Conservation (phyloP, 225 moss, liverwort and hornwort genomes). For the Neckera pumila region DNA sequence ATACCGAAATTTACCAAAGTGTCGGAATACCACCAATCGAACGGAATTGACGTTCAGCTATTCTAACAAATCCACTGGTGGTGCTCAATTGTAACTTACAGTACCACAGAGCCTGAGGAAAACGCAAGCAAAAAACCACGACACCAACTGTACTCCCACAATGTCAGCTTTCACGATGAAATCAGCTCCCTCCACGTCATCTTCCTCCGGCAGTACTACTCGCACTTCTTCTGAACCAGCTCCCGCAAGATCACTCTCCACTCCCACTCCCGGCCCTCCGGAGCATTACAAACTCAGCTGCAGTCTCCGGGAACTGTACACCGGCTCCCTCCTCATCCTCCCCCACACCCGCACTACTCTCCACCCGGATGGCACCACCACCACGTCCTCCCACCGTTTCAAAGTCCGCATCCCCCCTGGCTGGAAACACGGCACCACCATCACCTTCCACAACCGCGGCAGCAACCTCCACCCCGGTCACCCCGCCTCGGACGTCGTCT, state of each 20-base stretch:
- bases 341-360: background rate
- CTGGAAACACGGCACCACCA: background rate
- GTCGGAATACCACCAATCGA: background rate
- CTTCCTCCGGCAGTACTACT: too few species aligned
- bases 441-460: background rate
- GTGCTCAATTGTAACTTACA: background rate
- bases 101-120: background rate
- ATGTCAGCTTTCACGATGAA: too few species aligned
- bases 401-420: background rate
- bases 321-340: background rate
- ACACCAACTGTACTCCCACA: background rate
- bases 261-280: too few species aligned
- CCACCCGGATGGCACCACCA: background rate
- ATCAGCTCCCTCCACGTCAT: background rate
- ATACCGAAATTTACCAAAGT: too few species aligned
- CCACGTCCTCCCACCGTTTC: background rate
- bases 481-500: background rate
- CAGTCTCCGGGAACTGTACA: background rate
- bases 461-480: background rate
- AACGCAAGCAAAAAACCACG: background rate
- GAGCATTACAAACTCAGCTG: background rate
- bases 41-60: background rate
- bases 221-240: background rate
- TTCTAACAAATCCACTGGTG: background rate
- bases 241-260: background rate